Conservation (phyloP, 345 rosid species). For the Atalantia buxifolia region DNA sequence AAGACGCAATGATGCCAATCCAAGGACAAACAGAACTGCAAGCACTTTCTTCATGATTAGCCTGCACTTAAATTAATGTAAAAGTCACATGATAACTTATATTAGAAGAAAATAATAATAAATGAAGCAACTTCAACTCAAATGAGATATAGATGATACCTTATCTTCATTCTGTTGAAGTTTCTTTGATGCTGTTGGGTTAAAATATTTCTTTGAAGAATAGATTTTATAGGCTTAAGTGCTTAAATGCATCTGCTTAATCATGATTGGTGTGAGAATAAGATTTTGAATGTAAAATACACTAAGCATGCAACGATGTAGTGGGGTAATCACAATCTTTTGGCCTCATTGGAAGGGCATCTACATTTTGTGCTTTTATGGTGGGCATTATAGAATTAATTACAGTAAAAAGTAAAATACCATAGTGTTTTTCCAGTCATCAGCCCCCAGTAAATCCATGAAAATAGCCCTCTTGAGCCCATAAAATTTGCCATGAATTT, state of each 20-base stretch:
- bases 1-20: conserved; percentile 13
- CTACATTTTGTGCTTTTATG: background rate
- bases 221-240: conserved; percentile 18
- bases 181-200: conserved; percentile 7
- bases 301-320: background rate
- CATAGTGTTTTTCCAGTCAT: background rate
- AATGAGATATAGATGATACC: background rate
- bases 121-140: background rate
- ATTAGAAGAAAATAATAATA: background rate
- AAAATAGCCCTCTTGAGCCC: no score
- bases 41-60: conserved; percentile 21
- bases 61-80: background rate
- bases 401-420: background rate
- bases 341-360: conserved; percentile 2
- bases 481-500: no score
- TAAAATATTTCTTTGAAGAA: background rate
- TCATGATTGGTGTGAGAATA: conserved; percentile 21
- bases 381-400: conserved; percentile 10
- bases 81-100: background rate
- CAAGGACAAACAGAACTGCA: conserved; percentile 10
- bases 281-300: background rate
- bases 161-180: conserved; percentile 5
- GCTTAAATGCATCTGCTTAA: background rate
- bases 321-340: conserved; percentile 18
- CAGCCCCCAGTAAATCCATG: no score